Evolutionary conservation across 805 yeast genomes (phyloP).

Genomic region (Debaryomyces hansenii): DNA sequence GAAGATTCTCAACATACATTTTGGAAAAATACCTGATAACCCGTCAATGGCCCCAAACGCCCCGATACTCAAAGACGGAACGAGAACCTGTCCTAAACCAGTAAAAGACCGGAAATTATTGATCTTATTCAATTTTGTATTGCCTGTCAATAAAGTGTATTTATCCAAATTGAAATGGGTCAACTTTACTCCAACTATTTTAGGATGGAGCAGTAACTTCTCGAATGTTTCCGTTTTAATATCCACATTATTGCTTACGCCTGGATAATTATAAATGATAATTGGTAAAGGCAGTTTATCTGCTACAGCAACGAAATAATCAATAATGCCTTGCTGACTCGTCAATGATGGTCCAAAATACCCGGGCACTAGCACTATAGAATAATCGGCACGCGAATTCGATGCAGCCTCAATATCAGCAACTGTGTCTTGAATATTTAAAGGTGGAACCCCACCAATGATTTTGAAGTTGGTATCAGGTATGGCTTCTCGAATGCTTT

Average conservation of each 20-base stretch:
- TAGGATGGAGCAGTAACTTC: conserved; percentile 28
- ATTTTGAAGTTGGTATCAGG: conserved; percentile 28
- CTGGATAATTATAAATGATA: conserved; percentile 37
- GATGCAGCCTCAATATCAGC: conserved; percentile 21
- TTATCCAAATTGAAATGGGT: conserved; percentile 23
- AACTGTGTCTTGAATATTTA: conserved; percentile 24
- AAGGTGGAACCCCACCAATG: conserved; percentile 34
- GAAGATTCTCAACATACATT: conserved; percentile 16
- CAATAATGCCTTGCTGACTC: conserved; percentile 30
- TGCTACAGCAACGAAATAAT: conserved; percentile 30
- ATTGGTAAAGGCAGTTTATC: conserved; percentile 32
- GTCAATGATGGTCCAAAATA: conserved; percentile 33
- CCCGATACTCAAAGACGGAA: conserved; percentile 24
- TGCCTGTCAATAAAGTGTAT: conserved; percentile 18
- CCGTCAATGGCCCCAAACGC: conserved; percentile 24
- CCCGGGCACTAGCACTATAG: conserved; percentile 33
- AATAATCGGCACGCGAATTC: conserved; percentile 35
- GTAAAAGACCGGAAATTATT: conserved; percentile 23
- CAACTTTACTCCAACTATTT: conserved; percentile 35
- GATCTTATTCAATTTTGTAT: conserved; percentile 8
- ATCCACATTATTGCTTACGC: conserved; percentile 32
- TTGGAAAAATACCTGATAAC: conserved; percentile 23
- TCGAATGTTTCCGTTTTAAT: conserved; percentile 21
- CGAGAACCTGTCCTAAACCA: conserved; percentile 25
- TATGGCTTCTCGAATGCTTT: conserved; percentile 25